These are phyloP conservation scores for Stachybotrys chartarum DNA, from an alignment of 2,329 filamentous ascomycete genomes.

Conservation along the genomic window DNA sequence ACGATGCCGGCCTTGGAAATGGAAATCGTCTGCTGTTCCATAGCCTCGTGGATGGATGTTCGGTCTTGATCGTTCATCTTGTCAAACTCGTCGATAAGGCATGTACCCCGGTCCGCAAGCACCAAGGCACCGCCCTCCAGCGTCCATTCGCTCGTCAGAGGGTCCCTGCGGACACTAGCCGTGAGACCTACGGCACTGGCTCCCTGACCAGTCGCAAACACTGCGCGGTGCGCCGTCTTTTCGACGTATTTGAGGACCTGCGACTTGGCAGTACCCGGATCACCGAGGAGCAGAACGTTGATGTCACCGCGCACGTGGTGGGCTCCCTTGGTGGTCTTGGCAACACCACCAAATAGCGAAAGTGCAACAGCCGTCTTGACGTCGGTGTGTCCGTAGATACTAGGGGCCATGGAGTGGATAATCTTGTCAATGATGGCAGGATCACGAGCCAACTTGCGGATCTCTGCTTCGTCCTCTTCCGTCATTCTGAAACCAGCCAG, in stretches of 20 bases:
- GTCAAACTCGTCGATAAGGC: conserved; percentile 97
- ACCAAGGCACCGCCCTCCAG: conserved; percentile 93
- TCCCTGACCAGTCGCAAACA: conserved; percentile 96
- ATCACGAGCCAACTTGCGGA: conserved; percentile 80
- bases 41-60: conserved; percentile 97
- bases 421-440: conserved; percentile 90
- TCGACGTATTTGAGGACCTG: conserved; percentile 97
- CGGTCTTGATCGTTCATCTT: conserved; percentile 99
- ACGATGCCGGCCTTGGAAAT: conserved; percentile 99
- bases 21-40: conserved; percentile 99
- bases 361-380: conserved; percentile 96
- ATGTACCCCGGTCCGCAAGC: conserved; percentile 88
- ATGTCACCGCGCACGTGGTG: conserved; percentile 95
- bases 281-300: conserved; percentile 91
- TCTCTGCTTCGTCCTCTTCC: conserved; percentile 88
- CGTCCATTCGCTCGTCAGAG: conserved; percentile 94
- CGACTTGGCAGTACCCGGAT: conserved; percentile 96
- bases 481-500: conserved; percentile 93
- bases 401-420: conserved; percentile 86
- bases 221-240: conserved; percentile 91
- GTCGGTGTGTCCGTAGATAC: conserved; percentile 93
- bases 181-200: conserved; percentile 96
- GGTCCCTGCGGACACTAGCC: conserved; percentile 90
- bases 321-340: conserved; percentile 81
- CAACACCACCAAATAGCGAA: conserved; percentile 89